Evolutionary conservation across 148 eudicot genomes (phyloP), one percentile per base, ranked within the genome.

Genomic region (Oxyria digyna): DNA sequence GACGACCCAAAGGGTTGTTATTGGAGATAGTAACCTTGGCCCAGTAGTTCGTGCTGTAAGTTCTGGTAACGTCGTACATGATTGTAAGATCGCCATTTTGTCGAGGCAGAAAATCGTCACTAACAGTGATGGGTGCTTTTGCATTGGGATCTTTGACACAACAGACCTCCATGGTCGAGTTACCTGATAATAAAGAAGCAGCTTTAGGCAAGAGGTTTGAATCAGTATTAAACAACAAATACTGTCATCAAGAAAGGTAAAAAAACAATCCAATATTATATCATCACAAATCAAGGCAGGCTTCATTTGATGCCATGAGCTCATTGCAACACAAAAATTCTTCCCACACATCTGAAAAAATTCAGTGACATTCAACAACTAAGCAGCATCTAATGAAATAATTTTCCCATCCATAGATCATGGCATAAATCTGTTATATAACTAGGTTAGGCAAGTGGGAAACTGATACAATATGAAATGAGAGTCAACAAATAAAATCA

Each of bases 1-100:
- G 87, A 4, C 94, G 89, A 29, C 94, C 94, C 4, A 88, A 71
- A 14, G 85, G 81, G 67, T 84, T 83, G 70, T 88, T 82, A 69
- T 88, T 88, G 40, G 74, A 66, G 69, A 88, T 84, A 0, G 94
- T 85, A n/a, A 88, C 90, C 57, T 84, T 81, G 23, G 94, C 94
- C 88, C 86, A 85, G 76, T 88, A 88, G 68, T 69, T 82, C 13
- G 74, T 67, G 15, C 62, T 72, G 45, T 83, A 80, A 20, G 88
- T 73, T 69, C 74, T 67, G 3, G 62, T 69, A 18, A 88, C 82
- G 67, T 88, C 90, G 69, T 83, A 88, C 90, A 85, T 83, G 67
- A 88, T 85, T 27, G 88, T 85, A 40, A 88, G 81, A 55, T 88
- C 94, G 31, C 94, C 90, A 2, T 76, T 68, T 71, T 80, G 86